Evolutionary conservation across 1,284 basidiomycete genomes (phyloP), one percentile per base, ranked within the genome.

Genomic region (Peniophora sp.): DNA sequence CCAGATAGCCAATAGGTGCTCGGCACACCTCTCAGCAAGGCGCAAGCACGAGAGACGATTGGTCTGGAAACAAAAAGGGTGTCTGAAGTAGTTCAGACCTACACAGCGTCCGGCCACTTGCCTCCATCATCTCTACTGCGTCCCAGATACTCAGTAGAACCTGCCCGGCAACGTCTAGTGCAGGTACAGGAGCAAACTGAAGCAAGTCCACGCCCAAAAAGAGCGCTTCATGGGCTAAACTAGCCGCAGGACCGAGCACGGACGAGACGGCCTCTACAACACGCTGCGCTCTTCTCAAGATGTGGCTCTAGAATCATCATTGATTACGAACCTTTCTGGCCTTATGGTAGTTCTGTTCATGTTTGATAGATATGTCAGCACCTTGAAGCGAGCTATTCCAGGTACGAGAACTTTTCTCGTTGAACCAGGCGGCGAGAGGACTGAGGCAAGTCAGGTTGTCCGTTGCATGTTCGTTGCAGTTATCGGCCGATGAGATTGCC

Each of bases 61-160:
- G 54, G 75, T 75, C 84, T 85, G 52, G 17, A 12, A 12, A 5
- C 5, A 32, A 32, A 12, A 32, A 32, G 12, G 27, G 5, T 32
- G 12, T 5, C 12, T 6, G 5, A 32, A 5, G 27, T 6, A 6
- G 27, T 32, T 32, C 27, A 12, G 27, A 5, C 27, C 6, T 12
- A 12, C 27, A 12, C 27, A 12, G 5, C 5, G 27, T 32, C 12
- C 12, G 27, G 27, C 5, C 27, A 48, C 80, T 59, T 55, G 86
- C 84, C 54, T 87, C 81, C 18, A 86, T 79, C 32, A 66, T 55
- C 46, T 81, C 70, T 18, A 81, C 65, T 0, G 79, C 68, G 50
- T 82, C 75, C 84, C 84, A 86, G 18, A 86, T 81, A 15, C 64
- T 63, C 17, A 85, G 55, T 32, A 87, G 59, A 3, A 73, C 72